These are phyloP conservation scores for Malus hybrid DNA, from an alignment of 331 rosid genomes.

Conservation along the genomic window DNA sequence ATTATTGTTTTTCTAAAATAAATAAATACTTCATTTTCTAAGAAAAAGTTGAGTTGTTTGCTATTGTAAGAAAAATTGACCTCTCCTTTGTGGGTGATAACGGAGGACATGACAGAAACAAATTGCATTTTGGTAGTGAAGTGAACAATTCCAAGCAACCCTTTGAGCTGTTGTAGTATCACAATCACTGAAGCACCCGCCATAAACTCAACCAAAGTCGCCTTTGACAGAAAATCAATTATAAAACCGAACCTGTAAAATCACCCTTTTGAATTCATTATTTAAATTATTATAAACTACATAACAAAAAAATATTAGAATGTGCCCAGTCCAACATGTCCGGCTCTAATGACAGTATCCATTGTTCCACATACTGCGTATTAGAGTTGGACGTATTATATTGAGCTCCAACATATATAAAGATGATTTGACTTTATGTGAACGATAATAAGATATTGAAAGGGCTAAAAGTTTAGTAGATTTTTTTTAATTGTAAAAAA, in stretches of 20 bases:
- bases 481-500: too few species aligned
- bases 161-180: constrained; percentile 86
- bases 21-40: neutral
- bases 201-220: constrained; percentile 92
- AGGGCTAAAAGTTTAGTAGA: too few species aligned
- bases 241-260: constrained; percentile 74
- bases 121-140: constrained; percentile 87
- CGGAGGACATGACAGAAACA: constrained; percentile 64
- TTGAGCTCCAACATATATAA: too few species aligned
- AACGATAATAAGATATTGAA: too few species aligned
- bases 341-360: neutral
- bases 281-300: neutral
- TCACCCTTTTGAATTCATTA: neutral
- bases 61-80: constrained; percentile 13
- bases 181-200: constrained; percentile 97
- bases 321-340: neutral
- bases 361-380: neutral
- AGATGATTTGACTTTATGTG: too few species aligned
- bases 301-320: neutral
- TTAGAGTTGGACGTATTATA: neutral
- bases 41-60: neutral
- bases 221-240: constrained; percentile 94
- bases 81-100: constrained; percentile 52
- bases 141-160: constrained; percentile 78
- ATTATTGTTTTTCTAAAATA: neutral